Percentiles rank a stretch among this genome's conserved stretches.
Evolutionary conservation across 2,329 filamentous ascomycete species (phyloP).

Genomic region (Fusarium sp.): DNA sequence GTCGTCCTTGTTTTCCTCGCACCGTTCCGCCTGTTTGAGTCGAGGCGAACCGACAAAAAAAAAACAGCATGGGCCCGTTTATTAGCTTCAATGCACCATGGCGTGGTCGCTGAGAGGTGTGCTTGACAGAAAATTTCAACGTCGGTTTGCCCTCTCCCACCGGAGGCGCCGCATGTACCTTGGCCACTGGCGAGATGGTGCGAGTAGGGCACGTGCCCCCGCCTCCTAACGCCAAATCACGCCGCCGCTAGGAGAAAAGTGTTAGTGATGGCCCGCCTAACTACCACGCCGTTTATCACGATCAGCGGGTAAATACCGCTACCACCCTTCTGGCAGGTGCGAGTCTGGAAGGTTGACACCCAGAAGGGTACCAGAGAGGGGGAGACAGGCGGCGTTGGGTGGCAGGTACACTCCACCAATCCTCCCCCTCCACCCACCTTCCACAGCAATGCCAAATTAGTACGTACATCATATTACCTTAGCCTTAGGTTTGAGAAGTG

Average conservation of each 20-base stretch:
- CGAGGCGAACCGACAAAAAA: slow-evolving; percentile 1
- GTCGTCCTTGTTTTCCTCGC: slow-evolving; percentile 5
- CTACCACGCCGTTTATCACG: slow-evolving; percentile 24
- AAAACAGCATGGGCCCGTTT: slow-evolving; percentile 22
- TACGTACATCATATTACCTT: slow-evolving; percentile 27
- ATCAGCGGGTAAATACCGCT: slow-evolving; percentile 23
- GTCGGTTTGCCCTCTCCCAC: slow-evolving; percentile 22
- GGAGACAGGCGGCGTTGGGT: slow-evolving; percentile 14
- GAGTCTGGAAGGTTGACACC: slow-evolving; percentile 2
- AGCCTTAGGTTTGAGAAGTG: slow-evolving; percentile 34
- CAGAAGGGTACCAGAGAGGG: background rate
- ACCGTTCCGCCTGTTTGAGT: slow-evolving; percentile 24
- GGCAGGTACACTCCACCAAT: slow-evolving; percentile 43
- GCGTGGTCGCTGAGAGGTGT: slow-evolving; percentile 10
- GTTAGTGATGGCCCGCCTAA: slow-evolving; percentile 26
- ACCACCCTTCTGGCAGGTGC: slow-evolving; percentile 21
- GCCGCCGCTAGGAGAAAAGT: background rate
- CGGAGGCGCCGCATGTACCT: slow-evolving; percentile 38
- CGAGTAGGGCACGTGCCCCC: slow-evolving; percentile 31
- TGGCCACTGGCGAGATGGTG: slow-evolving; percentile 36
- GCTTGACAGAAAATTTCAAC: slow-evolving; percentile 39
- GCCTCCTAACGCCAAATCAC: slow-evolving; percentile 16
- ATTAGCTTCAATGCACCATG: slow-evolving; percentile 32
- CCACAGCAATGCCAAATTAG: slow-evolving; percentile 24
- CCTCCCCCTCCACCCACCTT: slow-evolving; percentile 26